Evolutionary conservation across 495 filamentous ascomycete species (phyloP).

Genomic region (Xylaria intraflava): DNA sequence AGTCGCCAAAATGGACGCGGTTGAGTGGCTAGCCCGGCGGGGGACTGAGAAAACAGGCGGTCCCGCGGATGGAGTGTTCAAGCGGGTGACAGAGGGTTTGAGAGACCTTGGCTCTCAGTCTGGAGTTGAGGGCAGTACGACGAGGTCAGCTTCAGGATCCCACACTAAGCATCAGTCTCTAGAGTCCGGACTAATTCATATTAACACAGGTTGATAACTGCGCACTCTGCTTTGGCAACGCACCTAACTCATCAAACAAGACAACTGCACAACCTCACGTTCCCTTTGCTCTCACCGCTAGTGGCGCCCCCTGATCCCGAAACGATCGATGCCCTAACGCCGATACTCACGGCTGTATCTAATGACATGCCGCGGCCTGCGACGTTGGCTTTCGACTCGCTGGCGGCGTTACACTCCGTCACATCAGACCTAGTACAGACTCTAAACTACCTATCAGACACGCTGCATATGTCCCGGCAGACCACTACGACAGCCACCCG

Average conservation of each 20-base stretch:
- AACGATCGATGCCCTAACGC: slow-evolving; percentile 59
- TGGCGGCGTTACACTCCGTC: slow-evolving; percentile 54
- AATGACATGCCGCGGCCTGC: slow-evolving; percentile 51
- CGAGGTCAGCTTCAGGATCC: slow-evolving; percentile 49
- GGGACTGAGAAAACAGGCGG: slow-evolving; percentile 68
- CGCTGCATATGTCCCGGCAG: slow-evolving; percentile 89
- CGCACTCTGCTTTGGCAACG: slow-evolving; percentile 75
- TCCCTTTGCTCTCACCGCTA: slow-evolving; percentile 60
- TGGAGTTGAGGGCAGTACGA: slow-evolving; percentile 69
- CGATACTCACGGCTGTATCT: slow-evolving; percentile 50
- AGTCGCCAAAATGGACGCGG: slow-evolving; percentile 67
- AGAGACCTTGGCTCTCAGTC: slow-evolving; percentile 77
- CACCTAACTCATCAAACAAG: slow-evolving; percentile 82
- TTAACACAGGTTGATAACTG: slow-evolving; percentile 66
- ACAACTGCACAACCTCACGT: slow-evolving; percentile 70
- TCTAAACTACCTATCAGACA: slow-evolving; percentile 81
- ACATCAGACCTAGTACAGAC: slow-evolving; percentile 73
- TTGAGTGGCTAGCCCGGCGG: slow-evolving; percentile 66
- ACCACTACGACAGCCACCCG: slow-evolving; percentile 72
- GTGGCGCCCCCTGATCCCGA: slow-evolving; percentile 48
- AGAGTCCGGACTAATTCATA: background rate
- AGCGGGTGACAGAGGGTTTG: slow-evolving; percentile 64
- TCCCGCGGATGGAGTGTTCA: slow-evolving; percentile 59
- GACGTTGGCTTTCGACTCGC: slow-evolving; percentile 48
- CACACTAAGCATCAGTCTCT: background rate